phyloP scores from a whole-genome alignment of 2,329 filamentous ascomycete genomes.

The Apiospora aurea region DNA sequence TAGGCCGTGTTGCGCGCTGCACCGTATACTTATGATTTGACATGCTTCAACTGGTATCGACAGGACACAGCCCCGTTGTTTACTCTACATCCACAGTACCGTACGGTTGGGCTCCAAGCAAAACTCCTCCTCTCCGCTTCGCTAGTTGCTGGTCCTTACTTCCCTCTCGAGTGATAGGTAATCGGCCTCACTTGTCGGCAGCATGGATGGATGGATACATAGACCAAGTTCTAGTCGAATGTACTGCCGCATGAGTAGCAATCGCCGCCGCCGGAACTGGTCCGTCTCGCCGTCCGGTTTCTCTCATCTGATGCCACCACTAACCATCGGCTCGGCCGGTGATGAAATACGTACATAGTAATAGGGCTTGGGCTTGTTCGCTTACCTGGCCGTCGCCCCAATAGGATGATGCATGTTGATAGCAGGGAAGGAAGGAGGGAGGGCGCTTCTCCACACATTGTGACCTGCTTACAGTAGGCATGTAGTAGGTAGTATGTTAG shows the following conservation, averaged over 20 bases:
- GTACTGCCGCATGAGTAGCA: neutral
- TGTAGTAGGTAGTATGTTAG: too few relatives aligned
- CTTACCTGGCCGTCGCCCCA: constrained; percentile 1
- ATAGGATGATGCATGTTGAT: neutral
- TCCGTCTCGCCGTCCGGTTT: neutral
- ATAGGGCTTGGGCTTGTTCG: constrained; percentile 1
- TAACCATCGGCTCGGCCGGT: neutral
- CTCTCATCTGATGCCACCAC: neutral
- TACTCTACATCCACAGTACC: constrained; percentile 8
- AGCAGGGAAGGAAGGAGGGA: neutral
- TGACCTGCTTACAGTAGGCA: neutral
- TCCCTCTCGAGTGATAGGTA: neutral
- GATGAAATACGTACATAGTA: neutral
- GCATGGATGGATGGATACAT: neutral
- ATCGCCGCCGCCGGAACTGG: neutral
- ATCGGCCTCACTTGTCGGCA: neutral
- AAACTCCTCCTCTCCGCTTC: constrained; percentile 3
- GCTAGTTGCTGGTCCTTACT: neutral
- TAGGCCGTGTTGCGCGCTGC: neutral
- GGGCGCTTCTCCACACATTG: neutral
- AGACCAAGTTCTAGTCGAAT: neutral
- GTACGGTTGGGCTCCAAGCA: constrained; percentile 9
- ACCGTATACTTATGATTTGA: neutral
- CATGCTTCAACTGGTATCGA: neutral
- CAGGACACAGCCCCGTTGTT: constrained; percentile 3